phyloP scores from a whole-genome alignment of 2,329 filamentous ascomycete genomes.

The Talaromyces sp. region DNA sequence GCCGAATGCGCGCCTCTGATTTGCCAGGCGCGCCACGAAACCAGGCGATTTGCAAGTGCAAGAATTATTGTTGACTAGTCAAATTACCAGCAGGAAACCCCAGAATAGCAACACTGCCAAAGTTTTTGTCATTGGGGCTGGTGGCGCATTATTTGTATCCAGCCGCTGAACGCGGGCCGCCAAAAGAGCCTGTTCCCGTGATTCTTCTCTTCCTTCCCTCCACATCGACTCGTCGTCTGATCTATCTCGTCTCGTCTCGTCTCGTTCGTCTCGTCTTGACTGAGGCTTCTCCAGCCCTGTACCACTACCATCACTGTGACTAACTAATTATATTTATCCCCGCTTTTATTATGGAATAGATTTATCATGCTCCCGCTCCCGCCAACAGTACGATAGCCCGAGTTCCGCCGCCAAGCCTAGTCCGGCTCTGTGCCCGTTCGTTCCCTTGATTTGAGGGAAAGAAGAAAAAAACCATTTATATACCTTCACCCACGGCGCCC shows the following conservation, averaged over 20 bases:
- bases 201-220: neutral
- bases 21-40: neutral
- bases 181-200: neutral
- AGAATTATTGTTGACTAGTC: no score
- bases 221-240: neutral
- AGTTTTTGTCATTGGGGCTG: neutral
- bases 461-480: neutral
- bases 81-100: neutral
- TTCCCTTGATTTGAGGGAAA: neutral
- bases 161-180: neutral
- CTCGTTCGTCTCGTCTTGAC: neutral
- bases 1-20: neutral
- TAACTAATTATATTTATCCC: neutral
- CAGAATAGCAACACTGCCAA: neutral
- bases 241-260: neutral
- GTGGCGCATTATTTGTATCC: neutral
- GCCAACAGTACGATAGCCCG: neutral
- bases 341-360: neutral
- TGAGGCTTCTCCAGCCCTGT: neutral
- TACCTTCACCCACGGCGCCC: neutral
- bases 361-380: neutral
- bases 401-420: neutral
- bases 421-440: neutral
- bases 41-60: neutral
- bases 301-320: neutral